Base-by-base conservation (phyloP, 108 stramenopile species). In the Aurantiochytrium sp. region DNA sequence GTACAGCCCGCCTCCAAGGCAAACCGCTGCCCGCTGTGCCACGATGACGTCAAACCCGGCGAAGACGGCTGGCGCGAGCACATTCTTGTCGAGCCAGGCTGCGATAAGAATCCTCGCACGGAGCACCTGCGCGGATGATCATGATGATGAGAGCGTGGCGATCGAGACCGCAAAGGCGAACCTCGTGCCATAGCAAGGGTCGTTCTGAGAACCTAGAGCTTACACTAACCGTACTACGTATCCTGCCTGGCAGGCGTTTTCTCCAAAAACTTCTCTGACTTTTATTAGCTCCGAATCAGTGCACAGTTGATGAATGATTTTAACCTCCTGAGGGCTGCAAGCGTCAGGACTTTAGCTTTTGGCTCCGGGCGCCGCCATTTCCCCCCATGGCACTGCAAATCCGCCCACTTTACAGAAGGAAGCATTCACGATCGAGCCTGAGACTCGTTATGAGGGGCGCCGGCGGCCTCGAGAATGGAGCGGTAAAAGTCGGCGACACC, bases 51-150 rank as follows among this genome's bases (percentile, higher is more conserved):
- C 73, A 81, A 81, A 24, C 73, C 73, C 24, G 73, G 73, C 45
- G 73, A 81, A n/a, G 45, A 81, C n/a, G 73, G 73, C 24, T 81
- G 73, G 73, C 73, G 73, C n/a, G 45, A 81, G 45, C 73, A 81
- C 3, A 41, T 81, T 48, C 73, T 81, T 0, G 24, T 48, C n/a
- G 42, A 81, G 39, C 59, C 59, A 17, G 45, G 39, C 45, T 81
- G 73, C 45, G 12, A 22, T 21, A 81, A 81, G 4, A 81, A 81
- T 24, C 39, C 73, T 22, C 73, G 73, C 1, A 81, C 73, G 6
- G 45, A 41, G 45, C 73, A 81, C 3, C 30, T 81, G 22, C 27
- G 34, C 10, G 27, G 59, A 15, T 65, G 34, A 65, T 6, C 59
- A n/a, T 52, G 17, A n/a, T n/a, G n/a, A n/a, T n/a, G n/a, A n/a